These are phyloP conservation scores for Botrytis cinerea DNA, from an alignment of 2,329 filamentous ascomycete species.

Conservation along the genomic window DNA sequence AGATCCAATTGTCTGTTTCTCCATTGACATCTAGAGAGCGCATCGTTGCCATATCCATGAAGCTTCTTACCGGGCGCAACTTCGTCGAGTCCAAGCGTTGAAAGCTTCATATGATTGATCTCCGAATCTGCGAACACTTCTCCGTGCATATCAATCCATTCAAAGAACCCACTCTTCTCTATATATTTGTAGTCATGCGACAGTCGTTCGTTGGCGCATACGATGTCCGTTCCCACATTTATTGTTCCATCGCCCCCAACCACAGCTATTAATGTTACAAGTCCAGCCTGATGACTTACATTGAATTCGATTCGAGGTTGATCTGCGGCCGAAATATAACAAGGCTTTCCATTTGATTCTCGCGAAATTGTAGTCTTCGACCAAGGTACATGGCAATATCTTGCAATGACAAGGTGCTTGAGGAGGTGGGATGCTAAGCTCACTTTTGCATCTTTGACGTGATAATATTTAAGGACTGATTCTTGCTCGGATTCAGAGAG, in stretches of 20 bases:
- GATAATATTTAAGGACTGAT: slow-evolving; percentile 61
- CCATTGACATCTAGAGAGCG: slow-evolving; percentile 36
- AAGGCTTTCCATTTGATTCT: slow-evolving; percentile 50
- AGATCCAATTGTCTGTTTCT: slow-evolving; percentile 32
- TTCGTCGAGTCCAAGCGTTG: slow-evolving; percentile 28
- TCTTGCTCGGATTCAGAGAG: slow-evolving; percentile 57
- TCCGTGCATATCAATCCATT: slow-evolving; percentile 70
- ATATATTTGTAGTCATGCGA: slow-evolving; percentile 62
- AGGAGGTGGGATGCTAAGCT: slow-evolving; percentile 70
- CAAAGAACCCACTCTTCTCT: slow-evolving; percentile 58
- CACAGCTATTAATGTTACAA: slow-evolving; percentile 66
- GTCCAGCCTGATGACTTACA: slow-evolving; percentile 74
- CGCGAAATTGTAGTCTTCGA: slow-evolving; percentile 56
- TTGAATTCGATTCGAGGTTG: slow-evolving; percentile 61
- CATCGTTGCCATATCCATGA: slow-evolving; percentile 28
- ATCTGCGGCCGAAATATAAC: slow-evolving; percentile 40
- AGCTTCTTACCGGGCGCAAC: slow-evolving; percentile 22
- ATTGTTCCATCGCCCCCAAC: slow-evolving; percentile 37
- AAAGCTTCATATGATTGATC: slow-evolving; percentile 58
- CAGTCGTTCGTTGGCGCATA: slow-evolving; percentile 70
- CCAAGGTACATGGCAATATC: slow-evolving; percentile 62
- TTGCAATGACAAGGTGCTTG: slow-evolving; percentile 69
- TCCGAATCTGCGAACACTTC: slow-evolving; percentile 69
- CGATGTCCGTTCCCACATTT: slow-evolving; percentile 73
- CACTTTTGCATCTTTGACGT: slow-evolving; percentile 73